These are phyloP conservation scores for Hansenula lynferdii DNA, from an alignment of 1,139 yeast species.

Conservation along the genomic window DNA sequence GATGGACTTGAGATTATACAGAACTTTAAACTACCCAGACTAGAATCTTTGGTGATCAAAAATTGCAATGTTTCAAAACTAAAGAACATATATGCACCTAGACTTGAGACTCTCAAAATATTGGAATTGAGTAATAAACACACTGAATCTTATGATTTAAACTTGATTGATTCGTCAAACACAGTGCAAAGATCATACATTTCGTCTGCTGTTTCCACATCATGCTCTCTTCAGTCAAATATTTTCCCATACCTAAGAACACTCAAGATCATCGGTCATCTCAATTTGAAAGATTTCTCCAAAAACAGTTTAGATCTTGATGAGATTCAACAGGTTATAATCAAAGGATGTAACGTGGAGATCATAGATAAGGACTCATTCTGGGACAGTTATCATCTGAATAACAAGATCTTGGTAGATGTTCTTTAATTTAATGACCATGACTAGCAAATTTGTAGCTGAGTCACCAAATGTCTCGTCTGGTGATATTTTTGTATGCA, in stretches of 20 bases:
- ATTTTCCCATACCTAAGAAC: constrained; percentile 5
- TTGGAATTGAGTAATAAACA: constrained; percentile 12
- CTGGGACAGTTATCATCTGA: background rate
- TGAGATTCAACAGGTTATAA: constrained; percentile 5
- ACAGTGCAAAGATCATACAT: constrained; percentile 2
- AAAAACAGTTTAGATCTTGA: constrained; percentile 5
- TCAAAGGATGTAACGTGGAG: constrained; percentile 14
- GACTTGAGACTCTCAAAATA: constrained; percentile 12
- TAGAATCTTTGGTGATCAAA: constrained; percentile 13
- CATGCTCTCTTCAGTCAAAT: constrained; percentile 5
- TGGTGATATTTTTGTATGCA: background rate
- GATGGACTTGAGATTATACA: constrained; percentile 21
- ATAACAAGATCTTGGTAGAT: background rate
- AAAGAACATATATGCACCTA: constrained; percentile 12
- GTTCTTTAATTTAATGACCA: background rate
- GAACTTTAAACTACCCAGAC: constrained; percentile 10
- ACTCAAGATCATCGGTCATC: constrained; percentile 11
- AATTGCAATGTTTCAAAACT: constrained; percentile 18
- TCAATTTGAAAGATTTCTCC: constrained; percentile 7
- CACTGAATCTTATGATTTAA: constrained; percentile 14
- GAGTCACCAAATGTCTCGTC: too few species aligned
- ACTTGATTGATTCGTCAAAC: constrained; percentile 2
- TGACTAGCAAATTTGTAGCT: background rate
- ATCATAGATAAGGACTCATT: constrained; percentile 7
- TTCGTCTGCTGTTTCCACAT: constrained; percentile 1